Evolutionary conservation across 1,284 basidiomycete species (phyloP).

Genomic region (Microbotryum violaceum): DNA sequence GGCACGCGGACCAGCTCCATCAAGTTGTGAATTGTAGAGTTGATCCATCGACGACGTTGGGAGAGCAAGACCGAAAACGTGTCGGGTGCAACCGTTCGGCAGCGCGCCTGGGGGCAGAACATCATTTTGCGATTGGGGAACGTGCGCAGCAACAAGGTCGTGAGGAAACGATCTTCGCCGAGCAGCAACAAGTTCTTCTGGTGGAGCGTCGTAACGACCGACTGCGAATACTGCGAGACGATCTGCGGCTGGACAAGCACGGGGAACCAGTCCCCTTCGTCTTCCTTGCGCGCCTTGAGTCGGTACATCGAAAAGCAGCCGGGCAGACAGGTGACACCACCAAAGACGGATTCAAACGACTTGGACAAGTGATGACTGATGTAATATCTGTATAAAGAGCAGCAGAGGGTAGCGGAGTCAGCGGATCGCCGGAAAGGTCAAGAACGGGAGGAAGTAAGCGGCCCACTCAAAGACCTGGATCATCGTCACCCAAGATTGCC

Average conservation of each 20-base stretch:
- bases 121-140: constrained; percentile 99
- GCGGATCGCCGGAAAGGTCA: neutral
- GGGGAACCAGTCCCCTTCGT: constrained; percentile 94
- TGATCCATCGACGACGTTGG: constrained; percentile 98
- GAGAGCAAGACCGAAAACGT: constrained; percentile 88
- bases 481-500: constrained; percentile 92
- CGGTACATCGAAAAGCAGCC: constrained; percentile 99
- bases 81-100: constrained; percentile 92
- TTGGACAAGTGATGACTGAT: constrained; percentile 98
- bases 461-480: constrained; percentile 65
- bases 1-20: constrained; percentile 98
- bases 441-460: neutral
- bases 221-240: constrained; percentile 93
- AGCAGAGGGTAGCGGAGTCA: neutral
- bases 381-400: constrained; percentile 65
- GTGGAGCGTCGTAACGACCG: constrained; percentile 85
- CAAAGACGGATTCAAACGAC: constrained; percentile 97
- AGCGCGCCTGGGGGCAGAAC: constrained; percentile 93
- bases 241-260: constrained; percentile 96
- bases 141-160: constrained; percentile 85
- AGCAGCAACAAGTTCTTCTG: constrained; percentile 95
- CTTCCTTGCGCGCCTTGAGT: constrained; percentile 79
- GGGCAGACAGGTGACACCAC: constrained; percentile 96
- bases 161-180: constrained; percentile 97
- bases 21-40: constrained; percentile 97